phyloP scores from a whole-genome alignment of 2,329 filamentous ascomycete species.

The Pyrenophora graminea region DNA sequence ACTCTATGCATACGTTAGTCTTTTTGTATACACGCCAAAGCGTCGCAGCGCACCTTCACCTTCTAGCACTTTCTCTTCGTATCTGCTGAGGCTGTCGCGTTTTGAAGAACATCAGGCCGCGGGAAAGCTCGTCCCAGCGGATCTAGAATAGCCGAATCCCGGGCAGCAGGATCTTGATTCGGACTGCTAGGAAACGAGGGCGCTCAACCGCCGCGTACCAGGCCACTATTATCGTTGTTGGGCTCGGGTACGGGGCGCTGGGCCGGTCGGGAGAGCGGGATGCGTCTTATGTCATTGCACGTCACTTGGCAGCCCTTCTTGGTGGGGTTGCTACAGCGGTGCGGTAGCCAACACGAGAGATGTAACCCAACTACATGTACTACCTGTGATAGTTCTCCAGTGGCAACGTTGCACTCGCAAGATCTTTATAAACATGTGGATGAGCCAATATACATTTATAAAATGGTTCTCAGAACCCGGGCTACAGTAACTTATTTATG shows the following conservation, averaged over 20 bases:
- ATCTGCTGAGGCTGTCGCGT: slow-evolving; percentile 8
- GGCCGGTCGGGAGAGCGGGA: slow-evolving; percentile 18
- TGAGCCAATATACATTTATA: slow-evolving; percentile 6
- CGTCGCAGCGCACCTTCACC: slow-evolving; percentile 6
- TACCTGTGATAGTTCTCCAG: no score
- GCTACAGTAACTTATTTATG: slow-evolving; percentile 8
- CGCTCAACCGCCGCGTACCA: slow-evolving; percentile 19
- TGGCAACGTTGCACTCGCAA: no score
- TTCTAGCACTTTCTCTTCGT: slow-evolving; percentile 10
- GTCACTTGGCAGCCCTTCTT: slow-evolving; percentile 20
- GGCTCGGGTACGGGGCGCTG: slow-evolving; percentile 34
- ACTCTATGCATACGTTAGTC: background rate
- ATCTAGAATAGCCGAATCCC: slow-evolving; percentile 24
- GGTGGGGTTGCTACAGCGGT: slow-evolving; percentile 10
- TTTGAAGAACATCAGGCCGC: slow-evolving; percentile 23
- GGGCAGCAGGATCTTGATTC: slow-evolving; percentile 5
- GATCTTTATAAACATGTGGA: no score
- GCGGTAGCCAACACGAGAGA: no score
- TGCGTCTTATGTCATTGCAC: slow-evolving; percentile 27
- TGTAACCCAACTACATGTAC: no score
- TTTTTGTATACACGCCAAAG: slow-evolving; percentile 1
- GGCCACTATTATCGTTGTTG: slow-evolving; percentile 44
- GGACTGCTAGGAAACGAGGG: slow-evolving; percentile 14
- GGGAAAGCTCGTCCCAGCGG: slow-evolving; percentile 1
- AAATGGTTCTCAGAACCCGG: background rate